Conservation (phyloP, 169 alveolate genomes). For the Eimeria falciformis region DNA sequence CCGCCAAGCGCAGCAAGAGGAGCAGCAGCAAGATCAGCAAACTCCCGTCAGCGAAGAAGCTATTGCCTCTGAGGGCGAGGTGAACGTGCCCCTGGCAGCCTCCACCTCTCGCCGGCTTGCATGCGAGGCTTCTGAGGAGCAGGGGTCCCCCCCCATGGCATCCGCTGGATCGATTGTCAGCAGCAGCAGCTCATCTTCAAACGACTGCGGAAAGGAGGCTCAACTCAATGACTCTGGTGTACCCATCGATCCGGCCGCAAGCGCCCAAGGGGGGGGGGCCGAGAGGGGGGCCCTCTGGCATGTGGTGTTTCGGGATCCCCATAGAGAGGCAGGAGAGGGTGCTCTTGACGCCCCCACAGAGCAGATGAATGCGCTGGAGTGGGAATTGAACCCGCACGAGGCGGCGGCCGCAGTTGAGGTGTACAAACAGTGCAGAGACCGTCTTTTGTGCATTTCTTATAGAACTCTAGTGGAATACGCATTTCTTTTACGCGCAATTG, state of each 20-base stretch:
- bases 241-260: neutral
- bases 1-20: neutral
- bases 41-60: neutral
- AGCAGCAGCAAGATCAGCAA: neutral
- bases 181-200: conserved; percentile 7
- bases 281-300: neutral
- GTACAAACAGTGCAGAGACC: conserved; percentile 66
- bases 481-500: conserved; percentile 55
- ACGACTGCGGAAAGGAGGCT: too few relatives aligned
- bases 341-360: neutral
- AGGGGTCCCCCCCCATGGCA: neutral
- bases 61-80: conserved; percentile 15
- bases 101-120: conserved; percentile 33
- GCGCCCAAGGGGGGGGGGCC: neutral
- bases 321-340: neutral
- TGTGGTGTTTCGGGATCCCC: neutral
- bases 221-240: too few relatives aligned
- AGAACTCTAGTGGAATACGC: conserved; percentile 52
- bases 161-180: conserved; percentile 20
- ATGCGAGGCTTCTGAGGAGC: neutral
- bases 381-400: neutral
- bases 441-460: conserved; percentile 66
- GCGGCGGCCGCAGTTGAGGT: conserved; percentile 61
- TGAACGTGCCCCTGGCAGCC: neutral
- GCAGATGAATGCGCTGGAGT: neutral